A percentile compares a stretch with the other conserved stretches of the same genome.
Evolutionary conservation across 2,329 filamentous ascomycete genomes (phyloP).

Genomic region (Calonectria leucothoes): DNA sequence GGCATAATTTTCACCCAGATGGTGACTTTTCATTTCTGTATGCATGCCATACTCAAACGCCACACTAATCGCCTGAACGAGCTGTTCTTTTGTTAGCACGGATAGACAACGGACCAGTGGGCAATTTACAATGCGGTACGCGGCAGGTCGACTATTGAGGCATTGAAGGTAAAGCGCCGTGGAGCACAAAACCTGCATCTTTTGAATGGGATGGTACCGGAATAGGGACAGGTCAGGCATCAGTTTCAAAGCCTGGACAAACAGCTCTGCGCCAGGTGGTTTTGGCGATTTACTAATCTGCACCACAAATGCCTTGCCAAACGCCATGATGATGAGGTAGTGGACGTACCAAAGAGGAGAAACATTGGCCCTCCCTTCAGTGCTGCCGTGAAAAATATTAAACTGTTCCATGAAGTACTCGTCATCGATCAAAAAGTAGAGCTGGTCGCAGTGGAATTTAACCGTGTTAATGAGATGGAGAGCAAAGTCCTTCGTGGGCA

Average conservation of each 20-base stretch:
- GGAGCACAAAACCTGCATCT: constrained; percentile 34
- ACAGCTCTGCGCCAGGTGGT: constrained; percentile 30
- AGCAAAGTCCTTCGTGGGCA: constrained; percentile 33
- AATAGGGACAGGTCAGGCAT: constrained; percentile 36
- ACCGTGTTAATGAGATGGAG: constrained; percentile 35
- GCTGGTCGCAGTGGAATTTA: constrained; percentile 33
- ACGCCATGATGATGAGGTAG: constrained; percentile 33
- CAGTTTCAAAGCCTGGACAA: constrained; percentile 33
- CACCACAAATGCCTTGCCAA: constrained; percentile 35
- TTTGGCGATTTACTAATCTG: constrained; percentile 29
- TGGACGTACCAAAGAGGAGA: constrained; percentile 34
- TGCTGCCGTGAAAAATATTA: constrained; percentile 21
- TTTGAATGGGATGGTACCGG: constrained; percentile 26
- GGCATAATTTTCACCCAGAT: constrained; percentile 24
- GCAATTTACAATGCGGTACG: constrained; percentile 21
- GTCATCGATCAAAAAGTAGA: constrained; percentile 33
- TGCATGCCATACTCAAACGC: constrained; percentile 31
- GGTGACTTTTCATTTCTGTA: constrained; percentile 30
- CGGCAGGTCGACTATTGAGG: constrained; percentile 22
- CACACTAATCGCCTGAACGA: constrained; percentile 27
- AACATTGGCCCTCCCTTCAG: neutral
- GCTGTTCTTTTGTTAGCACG: neutral
- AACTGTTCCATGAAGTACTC: constrained; percentile 32
- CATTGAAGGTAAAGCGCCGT: constrained; percentile 31
- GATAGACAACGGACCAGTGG: accelerated